Evolutionary conservation across 129 eudicot species (phyloP).

Genomic region (Sambucus nigra): DNA sequence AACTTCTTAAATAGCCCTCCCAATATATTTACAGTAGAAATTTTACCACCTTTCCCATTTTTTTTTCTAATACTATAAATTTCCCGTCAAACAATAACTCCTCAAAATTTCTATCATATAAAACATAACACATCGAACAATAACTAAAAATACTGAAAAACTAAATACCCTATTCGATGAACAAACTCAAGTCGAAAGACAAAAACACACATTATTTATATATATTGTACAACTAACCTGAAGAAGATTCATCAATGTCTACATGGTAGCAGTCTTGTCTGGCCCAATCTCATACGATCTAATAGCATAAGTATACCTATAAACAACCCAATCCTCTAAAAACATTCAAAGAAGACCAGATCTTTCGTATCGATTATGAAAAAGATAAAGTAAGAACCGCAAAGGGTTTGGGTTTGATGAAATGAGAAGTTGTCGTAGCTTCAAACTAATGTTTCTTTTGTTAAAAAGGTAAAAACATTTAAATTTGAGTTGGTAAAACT

Average conservation of each 20-base stretch:
- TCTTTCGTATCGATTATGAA: not conserved
- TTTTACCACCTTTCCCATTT: too few relatives aligned
- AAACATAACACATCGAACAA: too few relatives aligned
- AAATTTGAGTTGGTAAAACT: constrained; percentile 14
- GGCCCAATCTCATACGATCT: constrained; percentile 94
- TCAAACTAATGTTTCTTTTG: not conserved
- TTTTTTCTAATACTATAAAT: too few relatives aligned
- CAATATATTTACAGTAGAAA: too few relatives aligned
- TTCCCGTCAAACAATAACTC: too few relatives aligned
- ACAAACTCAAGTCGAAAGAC: too few relatives aligned
- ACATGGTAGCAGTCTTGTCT: constrained; percentile 83
- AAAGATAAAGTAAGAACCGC: not conserved
- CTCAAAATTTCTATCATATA: too few relatives aligned
- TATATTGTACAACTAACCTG: constrained; percentile 62
- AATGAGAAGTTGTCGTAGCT: not conserved
- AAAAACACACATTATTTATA: too few relatives aligned
- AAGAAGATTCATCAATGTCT: constrained; percentile 73
- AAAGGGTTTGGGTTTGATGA: constrained; percentile 6
- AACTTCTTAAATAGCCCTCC: too few relatives aligned
- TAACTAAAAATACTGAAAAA: too few relatives aligned
- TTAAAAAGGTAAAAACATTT: constrained; percentile 8
- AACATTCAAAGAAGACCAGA: constrained; percentile 49
- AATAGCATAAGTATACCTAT: constrained; percentile 57
- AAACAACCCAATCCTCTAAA: constrained; percentile 50
- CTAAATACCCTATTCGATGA: too few relatives aligned